A percentile compares a stretch with the other conserved stretches of the same genome.
Evolutionary conservation across 495 filamentous ascomycete species (phyloP).

Genomic region (Pyrenula massariospora): DNA sequence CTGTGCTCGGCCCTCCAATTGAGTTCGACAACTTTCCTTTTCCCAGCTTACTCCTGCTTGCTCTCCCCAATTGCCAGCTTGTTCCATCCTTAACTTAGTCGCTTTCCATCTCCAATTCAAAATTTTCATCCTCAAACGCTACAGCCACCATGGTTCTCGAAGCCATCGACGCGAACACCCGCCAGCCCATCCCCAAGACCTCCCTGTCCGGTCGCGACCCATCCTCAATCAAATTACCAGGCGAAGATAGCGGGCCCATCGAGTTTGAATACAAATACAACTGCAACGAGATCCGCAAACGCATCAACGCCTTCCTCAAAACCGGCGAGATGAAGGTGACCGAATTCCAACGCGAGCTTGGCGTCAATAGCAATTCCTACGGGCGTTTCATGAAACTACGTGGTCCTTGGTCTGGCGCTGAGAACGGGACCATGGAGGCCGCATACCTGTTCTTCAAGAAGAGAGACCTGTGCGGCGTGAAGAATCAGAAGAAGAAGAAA

Average conservation of each 20-base stretch:
- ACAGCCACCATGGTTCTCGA: neutral
- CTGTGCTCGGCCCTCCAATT: too few species aligned
- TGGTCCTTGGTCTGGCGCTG: constrained; percentile 12
- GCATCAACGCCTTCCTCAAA: constrained; percentile 6
- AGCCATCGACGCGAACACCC: neutral
- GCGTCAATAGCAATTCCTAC: constrained; percentile 14
- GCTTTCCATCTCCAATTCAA: neutral
- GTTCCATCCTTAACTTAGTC: neutral
- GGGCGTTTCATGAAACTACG: constrained; percentile 14
- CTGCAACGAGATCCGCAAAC: constrained; percentile 8
- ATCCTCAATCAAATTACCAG: neutral
- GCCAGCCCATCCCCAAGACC: neutral
- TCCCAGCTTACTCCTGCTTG: too few species aligned
- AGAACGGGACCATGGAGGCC: constrained; percentile 11
- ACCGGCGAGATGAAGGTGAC: constrained; percentile 11
- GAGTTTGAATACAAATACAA: constrained; percentile 1
- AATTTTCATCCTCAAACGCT: neutral
- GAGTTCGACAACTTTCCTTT: too few species aligned
- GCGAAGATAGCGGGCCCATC: neutral
- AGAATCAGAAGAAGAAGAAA: constrained; percentile 19
- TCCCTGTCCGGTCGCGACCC: neutral
- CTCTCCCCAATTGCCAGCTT: too few species aligned
- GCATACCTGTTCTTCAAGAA: constrained; percentile 29
- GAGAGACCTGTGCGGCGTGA: constrained; percentile 21
- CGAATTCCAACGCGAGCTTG: constrained; percentile 6